Evolutionary conservation across 2,329 filamentous ascomycete species (phyloP).

Genomic region (Monilinia aucupariae): DNA sequence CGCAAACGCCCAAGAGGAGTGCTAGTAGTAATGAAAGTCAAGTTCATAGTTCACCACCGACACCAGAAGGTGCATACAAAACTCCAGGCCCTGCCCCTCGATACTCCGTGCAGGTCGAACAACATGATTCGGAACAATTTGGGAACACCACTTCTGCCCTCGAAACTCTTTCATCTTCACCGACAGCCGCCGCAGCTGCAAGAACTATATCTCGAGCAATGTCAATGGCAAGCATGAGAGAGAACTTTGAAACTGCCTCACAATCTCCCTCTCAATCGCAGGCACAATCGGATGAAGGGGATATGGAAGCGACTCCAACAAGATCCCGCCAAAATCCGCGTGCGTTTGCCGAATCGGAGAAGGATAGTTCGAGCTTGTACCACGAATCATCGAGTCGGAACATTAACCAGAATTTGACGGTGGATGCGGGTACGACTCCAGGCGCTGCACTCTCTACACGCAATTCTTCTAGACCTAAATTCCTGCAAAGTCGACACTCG

Average conservation of each 20-base stretch:
- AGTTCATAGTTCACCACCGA: slow-evolving; percentile 24
- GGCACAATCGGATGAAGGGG: slow-evolving; percentile 25
- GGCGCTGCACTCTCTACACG: slow-evolving; percentile 40
- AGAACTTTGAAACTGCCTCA: slow-evolving; percentile 18
- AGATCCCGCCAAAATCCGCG: slow-evolving; percentile 21
- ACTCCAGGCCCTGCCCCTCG: slow-evolving; percentile 24
- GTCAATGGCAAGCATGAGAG: slow-evolving; percentile 40
- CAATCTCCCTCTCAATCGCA: slow-evolving; percentile 19
- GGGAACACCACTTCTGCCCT: slow-evolving; percentile 46
- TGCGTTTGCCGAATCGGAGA: slow-evolving; percentile 20
- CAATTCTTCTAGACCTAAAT: slow-evolving; percentile 47
- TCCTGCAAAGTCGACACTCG: slow-evolving; percentile 47
- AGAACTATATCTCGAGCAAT: slow-evolving; percentile 49
- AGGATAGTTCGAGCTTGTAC: slow-evolving; percentile 30
- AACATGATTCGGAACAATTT: slow-evolving; percentile 21
- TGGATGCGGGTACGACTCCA: slow-evolving; percentile 45
- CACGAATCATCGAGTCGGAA: slow-evolving; percentile 36
- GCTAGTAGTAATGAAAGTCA: slow-evolving; percentile 2
- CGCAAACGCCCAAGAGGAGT: not conserved
- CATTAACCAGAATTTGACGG: slow-evolving; percentile 25
- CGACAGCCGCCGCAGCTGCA: slow-evolving; percentile 50
- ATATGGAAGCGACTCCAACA: slow-evolving; percentile 28
- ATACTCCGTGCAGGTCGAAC: slow-evolving; percentile 6
- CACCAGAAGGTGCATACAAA: slow-evolving; percentile 29
- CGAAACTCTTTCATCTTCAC: slow-evolving; percentile 52